A percentile compares a stretch with the other conserved stretches of the same genome.
Evolutionary conservation across 371 early-diverging fungal species (phyloP).

Genomic region (Modicella reniformis): DNA sequence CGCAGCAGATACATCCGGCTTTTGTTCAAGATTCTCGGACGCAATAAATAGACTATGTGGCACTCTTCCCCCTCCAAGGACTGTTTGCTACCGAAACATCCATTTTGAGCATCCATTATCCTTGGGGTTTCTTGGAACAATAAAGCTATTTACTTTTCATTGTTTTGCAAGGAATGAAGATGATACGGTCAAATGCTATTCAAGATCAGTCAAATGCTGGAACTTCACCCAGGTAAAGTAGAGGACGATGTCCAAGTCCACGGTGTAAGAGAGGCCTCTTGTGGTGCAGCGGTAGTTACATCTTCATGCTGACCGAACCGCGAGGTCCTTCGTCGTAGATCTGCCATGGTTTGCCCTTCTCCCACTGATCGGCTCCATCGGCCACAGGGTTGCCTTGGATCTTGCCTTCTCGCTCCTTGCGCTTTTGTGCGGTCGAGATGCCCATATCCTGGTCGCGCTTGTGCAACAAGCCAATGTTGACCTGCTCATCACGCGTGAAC

Average conservation of each 20-base stretch:
- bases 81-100: too few relatives aligned
- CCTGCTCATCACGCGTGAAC: constrained; percentile 39
- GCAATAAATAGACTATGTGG: too few relatives aligned
- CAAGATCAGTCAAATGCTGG: too few relatives aligned
- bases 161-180: too few relatives aligned
- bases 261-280: too few relatives aligned
- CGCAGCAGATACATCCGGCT: background rate
- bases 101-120: too few relatives aligned
- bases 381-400: constrained; percentile 17
- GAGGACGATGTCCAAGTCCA: too few relatives aligned
- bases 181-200: too few relatives aligned
- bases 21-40: background rate
- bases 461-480: constrained; percentile 15
- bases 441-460: constrained; percentile 30
- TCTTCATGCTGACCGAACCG: constrained; percentile 3
- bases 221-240: too few relatives aligned
- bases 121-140: too few relatives aligned
- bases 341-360: constrained; percentile 31
- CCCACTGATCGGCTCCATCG: constrained; percentile 41
- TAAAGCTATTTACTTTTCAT: too few relatives aligned
- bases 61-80: too few relatives aligned
- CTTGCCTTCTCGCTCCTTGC: constrained; percentile 21
- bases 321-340: constrained; percentile 16
- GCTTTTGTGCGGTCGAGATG: constrained; percentile 33
- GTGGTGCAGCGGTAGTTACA: background rate